phyloP scores from a whole-genome alignment of 2,329 filamentous ascomycete species.

The Monosporascus sp. region DNA sequence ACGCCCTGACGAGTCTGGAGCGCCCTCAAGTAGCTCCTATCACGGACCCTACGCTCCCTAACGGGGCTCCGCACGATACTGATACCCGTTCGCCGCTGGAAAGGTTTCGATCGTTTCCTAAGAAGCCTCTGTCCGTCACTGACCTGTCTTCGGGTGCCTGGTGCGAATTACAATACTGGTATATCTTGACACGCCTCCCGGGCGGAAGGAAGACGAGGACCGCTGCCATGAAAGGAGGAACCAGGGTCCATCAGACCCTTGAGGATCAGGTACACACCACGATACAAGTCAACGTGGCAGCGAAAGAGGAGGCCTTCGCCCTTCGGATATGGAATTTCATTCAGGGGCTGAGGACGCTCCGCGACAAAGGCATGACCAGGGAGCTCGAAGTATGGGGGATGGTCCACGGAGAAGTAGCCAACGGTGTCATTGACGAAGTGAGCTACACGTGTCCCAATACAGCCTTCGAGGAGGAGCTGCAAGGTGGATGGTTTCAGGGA shows the following conservation, averaged over 20 bases:
- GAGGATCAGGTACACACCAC: conserved; percentile 81
- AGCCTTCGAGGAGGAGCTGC: conserved; percentile 58
- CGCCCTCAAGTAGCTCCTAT: conserved; percentile 10
- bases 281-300: conserved; percentile 65
- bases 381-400: conserved; percentile 83
- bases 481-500: conserved; percentile 29
- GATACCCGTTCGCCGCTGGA: conserved; percentile 57
- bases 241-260: conserved; percentile 71
- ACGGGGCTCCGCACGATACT: conserved; percentile 24
- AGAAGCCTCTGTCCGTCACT: conserved; percentile 77
- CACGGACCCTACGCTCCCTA: conserved; percentile 3
- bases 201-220: conserved; percentile 72
- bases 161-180: conserved; percentile 95
- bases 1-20: conserved; percentile 27
- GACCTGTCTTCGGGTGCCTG: conserved; percentile 86
- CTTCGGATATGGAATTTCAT: conserved; percentile 87
- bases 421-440: conserved; percentile 84
- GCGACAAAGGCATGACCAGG: conserved; percentile 65
- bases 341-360: conserved; percentile 71
- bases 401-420: conserved; percentile 76
- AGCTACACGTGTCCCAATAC: conserved; percentile 71
- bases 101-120: conserved; percentile 71
- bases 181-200: conserved; percentile 67
- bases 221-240: conserved; percentile 77
- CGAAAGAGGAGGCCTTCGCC: conserved; percentile 77